Percentiles rank a stretch among this genome's conserved stretches.
Conservation (phyloP, 306 rosid species). For the Gleditsia sinensis region DNA sequence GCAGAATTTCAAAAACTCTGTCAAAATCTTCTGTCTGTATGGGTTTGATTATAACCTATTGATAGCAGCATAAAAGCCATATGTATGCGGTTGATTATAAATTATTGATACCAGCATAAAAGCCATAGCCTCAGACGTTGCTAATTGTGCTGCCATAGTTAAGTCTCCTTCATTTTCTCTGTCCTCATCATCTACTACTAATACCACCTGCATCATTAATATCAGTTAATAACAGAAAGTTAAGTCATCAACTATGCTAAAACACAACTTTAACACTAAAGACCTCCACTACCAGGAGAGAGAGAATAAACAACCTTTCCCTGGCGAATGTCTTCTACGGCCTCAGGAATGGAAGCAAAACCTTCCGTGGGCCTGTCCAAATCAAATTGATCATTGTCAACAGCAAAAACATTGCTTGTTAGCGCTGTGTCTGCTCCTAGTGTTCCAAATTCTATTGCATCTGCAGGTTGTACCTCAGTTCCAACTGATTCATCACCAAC, state of each 20-base stretch:
- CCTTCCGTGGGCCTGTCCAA: constrained; percentile 71
- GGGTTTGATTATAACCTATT: background rate
- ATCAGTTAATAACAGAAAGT: constrained; percentile 23
- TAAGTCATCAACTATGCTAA: constrained; percentile 27
- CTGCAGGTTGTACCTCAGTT: constrained; percentile 42
- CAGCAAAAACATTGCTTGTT: constrained; percentile 48
- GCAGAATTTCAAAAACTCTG: constrained; percentile 10
- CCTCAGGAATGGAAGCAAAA: constrained; percentile 78
- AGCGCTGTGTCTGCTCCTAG: constrained; percentile 46
- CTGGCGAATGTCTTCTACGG: constrained; percentile 72
- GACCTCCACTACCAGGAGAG: constrained; percentile 12
- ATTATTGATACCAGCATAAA: too few species aligned
- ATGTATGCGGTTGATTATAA: too few species aligned
- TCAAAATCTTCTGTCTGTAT: background rate
- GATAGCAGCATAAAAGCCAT: too few species aligned
- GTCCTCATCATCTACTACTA: constrained; percentile 87
- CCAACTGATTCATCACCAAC: constrained; percentile 38
- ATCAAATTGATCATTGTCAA: constrained; percentile 57
- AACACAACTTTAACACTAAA: constrained; percentile 4
- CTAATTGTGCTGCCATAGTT: constrained; percentile 81
- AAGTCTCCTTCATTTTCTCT: constrained; percentile 95
- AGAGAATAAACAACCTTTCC: constrained; percentile 66
- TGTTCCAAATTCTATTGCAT: constrained; percentile 45
- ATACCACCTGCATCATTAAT: constrained; percentile 60
- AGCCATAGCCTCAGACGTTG: constrained; percentile 94